Conservation (phyloP, 139 green algal genomes). For the Haematococcus sp. region DNA sequence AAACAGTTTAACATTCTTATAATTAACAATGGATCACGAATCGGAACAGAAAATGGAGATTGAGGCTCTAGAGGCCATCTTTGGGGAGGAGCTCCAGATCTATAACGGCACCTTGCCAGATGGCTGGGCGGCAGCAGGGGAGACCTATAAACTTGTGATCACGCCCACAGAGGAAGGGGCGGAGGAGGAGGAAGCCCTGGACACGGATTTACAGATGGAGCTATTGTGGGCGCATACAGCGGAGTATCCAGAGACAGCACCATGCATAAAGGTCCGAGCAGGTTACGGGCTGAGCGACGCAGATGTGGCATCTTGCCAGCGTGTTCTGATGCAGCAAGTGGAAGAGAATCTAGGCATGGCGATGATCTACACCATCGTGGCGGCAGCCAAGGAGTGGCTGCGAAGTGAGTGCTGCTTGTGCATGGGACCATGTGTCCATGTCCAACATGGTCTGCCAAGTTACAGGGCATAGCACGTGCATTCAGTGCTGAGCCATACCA, state of each 20-base stretch:
- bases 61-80: constrained; percentile 62
- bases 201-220: constrained; percentile 37
- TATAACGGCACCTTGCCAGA: constrained; percentile 40
- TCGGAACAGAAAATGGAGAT: constrained; percentile 64
- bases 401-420: constrained; percentile 19
- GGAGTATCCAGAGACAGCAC: constrained; percentile 58
- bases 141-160: constrained; percentile 34
- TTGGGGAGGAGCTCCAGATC: constrained; percentile 54
- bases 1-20: no score
- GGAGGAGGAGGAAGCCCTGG: constrained; percentile 5
- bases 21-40: constrained; percentile 13
- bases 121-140: constrained; percentile 34
- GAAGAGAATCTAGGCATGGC: constrained; percentile 75
- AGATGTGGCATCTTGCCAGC: constrained; percentile 52
- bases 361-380: constrained; percentile 79
- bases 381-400: constrained; percentile 72
- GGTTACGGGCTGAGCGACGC: constrained; percentile 64
- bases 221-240: constrained; percentile 59
- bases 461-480: neutral
- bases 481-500: no score
- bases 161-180: constrained; percentile 30
- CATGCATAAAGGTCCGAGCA: constrained; percentile 53
- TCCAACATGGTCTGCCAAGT: neutral
- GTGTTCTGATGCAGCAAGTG: constrained; percentile 18
- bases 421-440: neutral